These are phyloP conservation scores for Diaporthe australafricana DNA, from an alignment of 2,329 filamentous ascomycete genomes.

Conservation along the genomic window DNA sequence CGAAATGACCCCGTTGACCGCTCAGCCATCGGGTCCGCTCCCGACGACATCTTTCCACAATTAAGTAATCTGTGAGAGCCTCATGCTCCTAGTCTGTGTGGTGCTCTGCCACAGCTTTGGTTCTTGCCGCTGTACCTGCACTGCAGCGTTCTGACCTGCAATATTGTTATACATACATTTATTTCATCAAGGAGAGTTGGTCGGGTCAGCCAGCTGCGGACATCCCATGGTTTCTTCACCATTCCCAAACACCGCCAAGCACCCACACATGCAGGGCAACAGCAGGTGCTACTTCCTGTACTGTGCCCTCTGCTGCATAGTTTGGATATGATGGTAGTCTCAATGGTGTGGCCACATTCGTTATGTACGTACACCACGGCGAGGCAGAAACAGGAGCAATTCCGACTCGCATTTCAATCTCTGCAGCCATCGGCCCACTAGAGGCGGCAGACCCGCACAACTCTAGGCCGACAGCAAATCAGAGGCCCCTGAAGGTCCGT, in stretches of 20 bases:
- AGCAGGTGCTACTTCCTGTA: not conserved
- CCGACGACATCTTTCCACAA: not conserved
- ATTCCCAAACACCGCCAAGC: slow-evolving; percentile 4
- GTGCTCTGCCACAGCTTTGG: not conserved
- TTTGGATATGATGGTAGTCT: too few species aligned
- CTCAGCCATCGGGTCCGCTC: slow-evolving; percentile 9
- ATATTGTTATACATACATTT: too few species aligned
- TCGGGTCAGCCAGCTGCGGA: not conserved
- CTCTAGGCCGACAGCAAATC: slow-evolving; percentile 15
- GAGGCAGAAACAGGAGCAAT: not conserved
- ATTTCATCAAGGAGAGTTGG: too few species aligned
- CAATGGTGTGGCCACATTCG: too few species aligned
- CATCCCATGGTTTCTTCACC: not conserved
- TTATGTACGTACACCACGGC: too few species aligned
- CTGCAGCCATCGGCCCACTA: slow-evolving; percentile 30
- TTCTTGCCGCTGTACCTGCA: not conserved
- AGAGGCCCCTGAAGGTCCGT: not conserved
- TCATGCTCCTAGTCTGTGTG: too few species aligned
- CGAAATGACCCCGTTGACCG: not conserved
- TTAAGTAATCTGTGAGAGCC: too few species aligned
- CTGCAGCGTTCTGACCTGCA: too few species aligned
- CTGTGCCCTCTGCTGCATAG: not conserved
- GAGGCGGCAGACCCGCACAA: slow-evolving; percentile 1
- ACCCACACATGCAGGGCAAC: not conserved
- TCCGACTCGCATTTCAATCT: slow-evolving; percentile 22